A percentile compares a stretch with the other conserved stretches of the same genome.
Evolutionary conservation across 176 grass and related monocot genomes (phyloP).

Genomic region (Pontederia crassipes): DNA sequence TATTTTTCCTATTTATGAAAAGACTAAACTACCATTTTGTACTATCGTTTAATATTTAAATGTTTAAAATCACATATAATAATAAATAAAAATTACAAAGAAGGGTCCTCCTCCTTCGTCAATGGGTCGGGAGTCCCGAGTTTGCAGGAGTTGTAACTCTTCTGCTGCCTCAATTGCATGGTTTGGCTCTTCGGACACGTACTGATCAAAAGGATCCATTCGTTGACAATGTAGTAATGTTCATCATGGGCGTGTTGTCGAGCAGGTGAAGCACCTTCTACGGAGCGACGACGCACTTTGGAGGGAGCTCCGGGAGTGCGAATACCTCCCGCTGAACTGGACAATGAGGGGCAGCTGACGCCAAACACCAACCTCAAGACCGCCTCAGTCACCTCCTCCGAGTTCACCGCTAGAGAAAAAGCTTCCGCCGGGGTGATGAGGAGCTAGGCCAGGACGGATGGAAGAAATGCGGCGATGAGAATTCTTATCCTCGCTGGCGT

Average conservation of each 20-base stretch:
- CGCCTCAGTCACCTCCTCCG: slow-evolving; percentile 16
- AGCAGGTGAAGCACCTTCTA: slow-evolving; percentile 32
- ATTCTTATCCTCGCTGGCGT: no score
- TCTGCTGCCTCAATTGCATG: slow-evolving; percentile 40
- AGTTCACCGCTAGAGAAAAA: slow-evolving; percentile 9
- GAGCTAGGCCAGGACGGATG: not conserved
- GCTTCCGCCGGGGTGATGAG: not conserved
- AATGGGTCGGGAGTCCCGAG: no score
- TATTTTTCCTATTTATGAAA: no score
- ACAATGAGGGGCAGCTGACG: slow-evolving; percentile 26
- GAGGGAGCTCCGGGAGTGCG: slow-evolving; percentile 32
- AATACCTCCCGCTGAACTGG: slow-evolving; percentile 30
- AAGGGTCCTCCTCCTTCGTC: no score
- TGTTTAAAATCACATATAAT: no score
- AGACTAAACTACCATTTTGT: no score
- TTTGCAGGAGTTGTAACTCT: slow-evolving; percentile 31
- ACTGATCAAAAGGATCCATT: not conserved
- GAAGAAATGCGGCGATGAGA: not conserved
- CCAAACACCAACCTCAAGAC: slow-evolving; percentile 30
- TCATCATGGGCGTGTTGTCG: no score
- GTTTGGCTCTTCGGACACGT: not conserved
- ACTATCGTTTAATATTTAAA: no score
- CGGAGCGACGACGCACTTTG: slow-evolving; percentile 15
- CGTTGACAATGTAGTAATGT: no score
- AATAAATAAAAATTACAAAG: no score